phyloP scores from a whole-genome alignment of 768 basidiomycete genomes.

The Auriscalpium vulgare region DNA sequence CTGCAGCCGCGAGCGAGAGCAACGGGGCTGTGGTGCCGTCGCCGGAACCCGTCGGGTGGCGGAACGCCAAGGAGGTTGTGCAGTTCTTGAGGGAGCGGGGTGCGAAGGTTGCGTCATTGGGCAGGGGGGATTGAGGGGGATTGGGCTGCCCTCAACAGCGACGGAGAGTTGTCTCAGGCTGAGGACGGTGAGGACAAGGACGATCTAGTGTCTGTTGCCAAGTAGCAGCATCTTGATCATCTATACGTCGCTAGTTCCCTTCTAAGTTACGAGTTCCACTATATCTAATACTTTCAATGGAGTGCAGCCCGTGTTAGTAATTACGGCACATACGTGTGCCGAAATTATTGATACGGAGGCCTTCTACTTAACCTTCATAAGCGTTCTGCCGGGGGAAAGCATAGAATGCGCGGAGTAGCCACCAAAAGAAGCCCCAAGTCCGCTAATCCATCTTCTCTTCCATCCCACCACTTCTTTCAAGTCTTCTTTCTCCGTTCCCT shows the following conservation, averaged over 20 bases:
- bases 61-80: constrained; percentile 66
- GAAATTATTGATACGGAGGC: not conserved
- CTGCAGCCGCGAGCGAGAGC: constrained; percentile 18
- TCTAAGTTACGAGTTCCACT: not conserved
- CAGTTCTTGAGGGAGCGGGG: constrained; percentile 61
- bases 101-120: constrained; percentile 54
- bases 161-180: constrained; percentile 34
- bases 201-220: not conserved
- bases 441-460: too few species aligned
- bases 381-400: not conserved
- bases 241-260: not conserved
- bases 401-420: too few species aligned
- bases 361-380: not conserved
- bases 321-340: too few species aligned
- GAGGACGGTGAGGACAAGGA: constrained; percentile 3
- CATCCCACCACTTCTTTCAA: too few species aligned
- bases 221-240: not conserved
- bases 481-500: too few species aligned
- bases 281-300: not conserved
- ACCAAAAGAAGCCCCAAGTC: too few species aligned
- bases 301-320: not conserved
- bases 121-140: constrained; percentile 44
- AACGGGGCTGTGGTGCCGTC: constrained; percentile 20
- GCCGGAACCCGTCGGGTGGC: constrained; percentile 37
- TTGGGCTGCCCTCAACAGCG: constrained; percentile 67